Evolutionary conservation across 2,329 filamentous ascomycete genomes (phyloP), one percentile per base, ranked within the genome.

Genomic region (Ophiobolus disseminans): DNA sequence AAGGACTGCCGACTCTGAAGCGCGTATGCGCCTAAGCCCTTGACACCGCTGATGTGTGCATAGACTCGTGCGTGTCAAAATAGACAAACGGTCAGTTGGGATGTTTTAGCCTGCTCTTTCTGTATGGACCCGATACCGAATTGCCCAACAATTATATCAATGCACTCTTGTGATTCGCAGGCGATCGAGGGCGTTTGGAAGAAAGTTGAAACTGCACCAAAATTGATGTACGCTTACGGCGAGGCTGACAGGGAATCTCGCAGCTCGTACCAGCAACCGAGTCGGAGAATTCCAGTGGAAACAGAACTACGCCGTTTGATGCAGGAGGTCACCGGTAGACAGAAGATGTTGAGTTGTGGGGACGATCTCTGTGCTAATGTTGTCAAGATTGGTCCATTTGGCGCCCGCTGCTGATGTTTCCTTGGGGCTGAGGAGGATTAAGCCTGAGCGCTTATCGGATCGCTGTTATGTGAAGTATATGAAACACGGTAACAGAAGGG

Each of bases 361-460:
- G 59, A n/a, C n/a, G n/a, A n/a, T n/a, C n/a, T 54, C 45, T 44
- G 45, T 49, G 56, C 45, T 49, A 51, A 51, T 42, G 55, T 39
- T 42, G 44, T 35, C 51, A 57, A 61, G 65, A 70, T 68, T 72
- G 67, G 68, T 55, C 53, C 48, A 51, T 51, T 69, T 70, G 62
- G 61, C 62, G 62, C 60, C 55, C 53, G 64, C 58, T 53, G 53
- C 52, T 54, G 57, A 58, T 53, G 63, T 47, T 55, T 53, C 43
- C 37, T 45, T 51, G 55, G 55, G 59, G 57, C 41, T 52, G 56
- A 48, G 51, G 53, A 58, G 50, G 50, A 63, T 51, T 56, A 48
- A 59, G 65, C 53, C 65, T 60, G 55, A 58, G 69, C 68, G 69
- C 68, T 66, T 71, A 69, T 46, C 45, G 57, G 65, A 58, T 66